Percentiles rank a stretch among this genome's conserved stretches.
These are phyloP conservation scores for Russula brevipes DNA, from an alignment of 768 basidiomycete genomes.

Conservation along the genomic window DNA sequence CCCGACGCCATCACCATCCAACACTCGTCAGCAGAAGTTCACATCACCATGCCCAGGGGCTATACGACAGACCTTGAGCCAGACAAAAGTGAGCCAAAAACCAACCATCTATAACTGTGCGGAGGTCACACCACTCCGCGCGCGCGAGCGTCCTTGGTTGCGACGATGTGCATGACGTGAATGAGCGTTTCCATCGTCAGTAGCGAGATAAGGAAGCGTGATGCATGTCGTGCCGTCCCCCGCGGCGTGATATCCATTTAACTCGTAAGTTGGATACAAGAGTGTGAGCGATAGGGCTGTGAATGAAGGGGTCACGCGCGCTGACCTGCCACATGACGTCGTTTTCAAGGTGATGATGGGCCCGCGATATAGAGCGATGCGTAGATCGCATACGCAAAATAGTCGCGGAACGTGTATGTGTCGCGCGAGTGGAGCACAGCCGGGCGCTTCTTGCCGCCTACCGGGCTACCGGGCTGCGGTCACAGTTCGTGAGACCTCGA, in stretches of 20 bases:
- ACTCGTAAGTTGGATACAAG: constrained; percentile 47
- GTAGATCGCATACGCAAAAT: constrained; percentile 83
- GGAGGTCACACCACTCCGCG: constrained; percentile 75
- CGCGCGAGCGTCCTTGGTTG: constrained; percentile 85
- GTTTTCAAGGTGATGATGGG: constrained; percentile 94
- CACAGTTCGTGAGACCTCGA: neutral
- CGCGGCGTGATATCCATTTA: constrained; percentile 44
- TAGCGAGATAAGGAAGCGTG: constrained; percentile 66
- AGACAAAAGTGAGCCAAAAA: constrained; percentile 93
- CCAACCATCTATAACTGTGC: constrained; percentile 87
- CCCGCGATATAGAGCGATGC: constrained; percentile 94
- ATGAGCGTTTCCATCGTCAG: constrained; percentile 87
- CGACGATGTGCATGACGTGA: constrained; percentile 95
- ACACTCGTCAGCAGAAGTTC: neutral
- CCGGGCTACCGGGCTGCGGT: constrained; percentile 28
- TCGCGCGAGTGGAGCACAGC: constrained; percentile 48
- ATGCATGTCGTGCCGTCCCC: constrained; percentile 48
- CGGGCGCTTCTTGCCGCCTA: constrained; percentile 58
- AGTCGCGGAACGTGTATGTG: constrained; percentile 65
- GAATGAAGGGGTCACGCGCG: neutral
- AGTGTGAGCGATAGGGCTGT: constrained; percentile 2
- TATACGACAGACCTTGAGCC: constrained; percentile 73
- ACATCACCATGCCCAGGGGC: neutral
- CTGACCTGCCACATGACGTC: constrained; percentile 89
- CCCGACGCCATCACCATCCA: constrained; percentile 1